Evolutionary conservation across 768 basidiomycete genomes (phyloP), one percentile per base, ranked within the genome.

Genomic region (Leucocoprinus birnbaumii): DNA sequence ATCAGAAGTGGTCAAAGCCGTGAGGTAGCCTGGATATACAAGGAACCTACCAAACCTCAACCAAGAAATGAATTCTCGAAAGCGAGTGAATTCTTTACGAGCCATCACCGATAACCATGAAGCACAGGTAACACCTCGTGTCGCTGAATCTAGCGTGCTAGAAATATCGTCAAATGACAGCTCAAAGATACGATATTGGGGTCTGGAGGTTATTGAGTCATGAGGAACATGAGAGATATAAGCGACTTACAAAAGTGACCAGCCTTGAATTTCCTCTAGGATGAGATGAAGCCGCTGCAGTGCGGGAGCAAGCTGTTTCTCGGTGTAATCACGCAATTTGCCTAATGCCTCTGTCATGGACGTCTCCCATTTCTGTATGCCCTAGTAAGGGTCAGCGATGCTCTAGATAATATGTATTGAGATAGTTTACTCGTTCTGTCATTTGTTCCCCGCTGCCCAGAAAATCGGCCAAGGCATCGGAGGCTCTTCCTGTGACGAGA

Each of bases 341-440:
- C 78, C 73, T 48, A 94, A 68, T 14, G 88, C 82, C 57, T 91
- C 88, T 9, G 76, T 74, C 60, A 91, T 80, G 3, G 83, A 83
- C 1, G 81, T 74, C 65, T 93, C 90, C 91, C 91, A 94, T 66
- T 90, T 91, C 65, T 86, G 84, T 53, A 93, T 76, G 45, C 84
- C 83, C 91, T 93, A 56, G 59, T 48, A 57, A 64, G 42, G 40
- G 55, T 70, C 53, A 69, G 62, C n/a, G 62, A 22, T 45, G 25
- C 47, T 46, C 8, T 14, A 48, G 26, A 41, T 43, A 31, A 57
- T 46, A n/a, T 44, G 48, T 54, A 42, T 54, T 58, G 42, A 54
- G 37, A 66, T 24, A 5, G 18, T 72, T 61, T 71, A 91, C 91
- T 66, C 91, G 76, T 70, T 94, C 91, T 56, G 85, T 89, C 79